Percentiles rank a stretch among this genome's conserved stretches.
Evolutionary conservation across 805 yeast genomes (phyloP).

Genomic region (Danielia reshetovae): DNA sequence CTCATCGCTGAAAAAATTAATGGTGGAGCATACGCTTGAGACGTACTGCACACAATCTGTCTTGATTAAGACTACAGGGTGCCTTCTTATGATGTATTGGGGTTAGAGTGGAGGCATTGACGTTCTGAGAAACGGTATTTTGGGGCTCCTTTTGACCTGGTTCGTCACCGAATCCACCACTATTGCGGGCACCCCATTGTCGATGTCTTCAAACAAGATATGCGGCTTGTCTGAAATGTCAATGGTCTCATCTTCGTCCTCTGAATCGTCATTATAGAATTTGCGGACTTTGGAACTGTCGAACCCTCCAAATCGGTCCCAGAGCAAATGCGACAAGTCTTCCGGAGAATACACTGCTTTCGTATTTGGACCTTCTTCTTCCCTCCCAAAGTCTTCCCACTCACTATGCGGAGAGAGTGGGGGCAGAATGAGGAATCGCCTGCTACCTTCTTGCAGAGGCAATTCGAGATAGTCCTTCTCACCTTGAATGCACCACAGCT

Average conservation of each 20-base stretch:
- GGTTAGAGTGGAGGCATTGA: conserved; percentile 29
- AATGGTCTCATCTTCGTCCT: conserved; percentile 2
- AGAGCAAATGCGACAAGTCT: conserved; percentile 39
- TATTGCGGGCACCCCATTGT: conserved; percentile 39
- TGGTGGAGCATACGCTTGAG: too few species aligned
- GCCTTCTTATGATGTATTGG: too few species aligned
- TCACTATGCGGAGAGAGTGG: conserved; percentile 43
- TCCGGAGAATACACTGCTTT: conserved; percentile 33
- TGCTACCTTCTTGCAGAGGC: conserved; percentile 36
- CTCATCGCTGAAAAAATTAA: conserved; percentile 17
- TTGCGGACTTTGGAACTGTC: conserved; percentile 33
- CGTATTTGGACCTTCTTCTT: conserved; percentile 39
- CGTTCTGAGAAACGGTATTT: conserved; percentile 26
- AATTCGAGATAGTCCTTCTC: conserved; percentile 31
- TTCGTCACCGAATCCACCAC: conserved; percentile 31
- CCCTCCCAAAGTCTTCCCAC: conserved; percentile 41
- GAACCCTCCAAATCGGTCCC: conserved; percentile 42
- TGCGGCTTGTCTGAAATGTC: conserved; percentile 31
- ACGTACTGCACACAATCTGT: conserved; percentile 12
- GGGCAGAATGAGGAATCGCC: conserved; percentile 41
- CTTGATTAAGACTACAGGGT: too few species aligned
- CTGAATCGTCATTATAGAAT: conserved; percentile 16
- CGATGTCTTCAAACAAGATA: conserved; percentile 33
- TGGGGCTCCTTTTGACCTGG: conserved; percentile 7
- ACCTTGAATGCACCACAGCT: conserved; percentile 12